Evolutionary conservation across 1,139 yeast genomes (phyloP), one percentile per base, ranked within the genome.

Genomic region (Yamadazyma taylorii): DNA sequence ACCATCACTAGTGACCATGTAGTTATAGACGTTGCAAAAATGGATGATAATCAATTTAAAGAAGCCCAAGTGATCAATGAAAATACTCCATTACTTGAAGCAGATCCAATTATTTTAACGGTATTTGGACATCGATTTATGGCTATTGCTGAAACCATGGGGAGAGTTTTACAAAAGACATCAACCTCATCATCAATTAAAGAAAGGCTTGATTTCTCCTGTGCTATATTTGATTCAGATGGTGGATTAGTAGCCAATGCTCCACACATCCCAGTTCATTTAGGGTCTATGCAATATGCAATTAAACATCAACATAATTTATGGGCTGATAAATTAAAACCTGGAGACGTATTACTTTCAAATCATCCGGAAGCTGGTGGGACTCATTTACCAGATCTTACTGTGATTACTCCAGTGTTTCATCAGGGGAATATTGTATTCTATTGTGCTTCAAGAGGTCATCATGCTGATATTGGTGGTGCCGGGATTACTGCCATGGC

Each of bases 111-210:
- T 37, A 77, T 80, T 51, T 60, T 86, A 32, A 81, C 92, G 1
- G 87, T 86, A 1, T 86, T 85, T 60, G 85, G 90, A 15, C 90
- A 86, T 56, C 66, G 94, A 47, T 86, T 86, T 55, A 85, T 86
- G 94, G 85, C 87, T 36, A 82, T 86, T 56, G 95, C 95, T 3
- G 95, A 85, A 52, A 94, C 85, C 54, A 86, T 86, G 95, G 95
- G 95, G 11, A 73, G 80, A 47, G 85, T 90, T 8, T 64, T 85
- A 46, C 85, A 84, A 50, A 85, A 83, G 58, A 85, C 94, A 0
- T 76, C 92, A 4, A 86, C 85, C 31, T 83, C 92, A 5, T 85
- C 94, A n/a, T 86, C 85, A 52, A 87, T 86, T 45, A 86, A 86
- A 53, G 95, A 86, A 55, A 66, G 95, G 41, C 65, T 86, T 35